phyloP scores from a whole-genome alignment of 1,139 yeast species.

The Saccharomyces pastorianus region DNA sequence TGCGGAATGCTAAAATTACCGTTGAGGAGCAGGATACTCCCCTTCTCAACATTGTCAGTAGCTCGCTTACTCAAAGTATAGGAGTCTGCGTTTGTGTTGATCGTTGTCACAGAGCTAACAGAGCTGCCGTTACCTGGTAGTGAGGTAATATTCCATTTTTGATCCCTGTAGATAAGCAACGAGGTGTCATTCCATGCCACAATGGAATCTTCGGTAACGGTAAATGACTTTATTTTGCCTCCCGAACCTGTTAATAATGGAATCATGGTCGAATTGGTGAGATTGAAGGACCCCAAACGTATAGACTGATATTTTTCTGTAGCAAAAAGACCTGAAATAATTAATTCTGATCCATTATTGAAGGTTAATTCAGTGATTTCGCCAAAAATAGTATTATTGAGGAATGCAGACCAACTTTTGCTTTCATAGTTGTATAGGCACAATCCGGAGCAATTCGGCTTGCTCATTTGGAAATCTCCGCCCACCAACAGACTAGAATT shows the following conservation, averaged over 20 bases:
- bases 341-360: slow-evolving; percentile 41
- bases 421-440: slow-evolving; percentile 58
- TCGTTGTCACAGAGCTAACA: not conserved
- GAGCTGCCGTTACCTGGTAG: slow-evolving; percentile 9
- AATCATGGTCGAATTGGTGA: slow-evolving; percentile 8
- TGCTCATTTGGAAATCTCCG: slow-evolving; percentile 64
- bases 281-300: slow-evolving; percentile 16
- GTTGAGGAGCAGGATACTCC: slow-evolving; percentile 48
- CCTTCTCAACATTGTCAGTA: slow-evolving; percentile 2
- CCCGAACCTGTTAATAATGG: slow-evolving; percentile 9
- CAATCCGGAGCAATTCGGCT: slow-evolving; percentile 51
- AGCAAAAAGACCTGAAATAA: slow-evolving; percentile 55
- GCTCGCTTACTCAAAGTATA: slow-evolving; percentile 14
- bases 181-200: slow-evolving; percentile 19
- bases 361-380: slow-evolving; percentile 49
- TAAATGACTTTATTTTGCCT: slow-evolving; percentile 11
- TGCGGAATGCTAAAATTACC: slow-evolving; percentile 49
- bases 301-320: slow-evolving; percentile 8
- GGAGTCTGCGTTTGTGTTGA: slow-evolving; percentile 31
- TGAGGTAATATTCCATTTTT: slow-evolving; percentile 11
- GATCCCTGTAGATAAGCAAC: slow-evolving; percentile 8
- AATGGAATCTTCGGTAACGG: slow-evolving; percentile 7
- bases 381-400: slow-evolving; percentile 42
- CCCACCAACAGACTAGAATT: slow-evolving; percentile 56
- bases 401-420: slow-evolving; percentile 46